Base-by-base conservation (phyloP, 2,329 filamentous ascomycete species). In the Neoascochyta sp. region DNA sequence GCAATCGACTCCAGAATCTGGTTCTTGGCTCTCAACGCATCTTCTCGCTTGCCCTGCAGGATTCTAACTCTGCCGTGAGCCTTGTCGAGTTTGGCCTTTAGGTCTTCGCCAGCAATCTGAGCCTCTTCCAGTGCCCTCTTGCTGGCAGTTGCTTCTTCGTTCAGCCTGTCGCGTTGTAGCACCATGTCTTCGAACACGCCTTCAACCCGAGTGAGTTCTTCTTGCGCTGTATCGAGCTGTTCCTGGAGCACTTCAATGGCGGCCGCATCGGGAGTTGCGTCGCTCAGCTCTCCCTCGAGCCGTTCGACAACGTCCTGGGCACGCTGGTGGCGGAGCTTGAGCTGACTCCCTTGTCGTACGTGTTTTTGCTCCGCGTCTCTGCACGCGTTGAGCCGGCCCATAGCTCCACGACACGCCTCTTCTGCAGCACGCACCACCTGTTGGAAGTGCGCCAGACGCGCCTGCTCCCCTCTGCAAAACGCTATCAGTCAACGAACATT, bases 201-300 rank as follows among this genome's bases (percentile, higher is more conserved):
- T 24, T 53, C 39, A n/a, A 43, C 33, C 11, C 45, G 38, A 25
- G 43, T 22, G 5, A 46, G 59, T 12, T 74, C 68, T n/a, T 64
- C 63, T 55, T 75, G 60, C 52, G 54, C 79, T 6, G 80, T 75
- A 33, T 68, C 63, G 1, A 93, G 70, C 26, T 77, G 52, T 7
- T 53, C 48, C 32, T 68, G 47, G 3, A 68, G 54, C 24, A 62
- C 60, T 11, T 70, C 65, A 8, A 71, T 56, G 22, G 50, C 53
- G 4, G 68, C 80, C 52, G 87, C 86, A 32, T 79, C 76, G 3
- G 82, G 69, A 28, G 63, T 66, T 34, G 76, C 71, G 32, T 65
- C 66, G 12, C 78, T 75, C 23, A 80, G 66, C 9, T 74, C 81
- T 37, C 84, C 71, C 40, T 86, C 80, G 21, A 93, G 70, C 24